phyloP scores from a whole-genome alignment of 2,329 filamentous ascomycete species.

The Parastagonospora avenae region DNA sequence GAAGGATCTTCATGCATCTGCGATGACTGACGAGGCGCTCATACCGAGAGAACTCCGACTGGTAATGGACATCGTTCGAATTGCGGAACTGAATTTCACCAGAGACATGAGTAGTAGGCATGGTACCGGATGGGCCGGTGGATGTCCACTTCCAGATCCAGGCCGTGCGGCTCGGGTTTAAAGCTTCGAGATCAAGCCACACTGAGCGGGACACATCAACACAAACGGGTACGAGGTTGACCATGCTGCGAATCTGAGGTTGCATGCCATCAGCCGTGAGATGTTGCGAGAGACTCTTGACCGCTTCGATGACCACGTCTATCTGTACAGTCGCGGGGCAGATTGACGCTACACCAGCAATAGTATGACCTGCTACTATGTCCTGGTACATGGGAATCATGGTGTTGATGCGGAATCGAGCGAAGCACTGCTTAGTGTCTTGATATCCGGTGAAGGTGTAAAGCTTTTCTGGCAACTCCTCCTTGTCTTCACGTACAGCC shows the following conservation, averaged over 20 bases:
- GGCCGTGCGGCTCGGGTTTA: conserved; percentile 7
- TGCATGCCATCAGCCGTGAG: not conserved
- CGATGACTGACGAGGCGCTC: conserved; percentile 38
- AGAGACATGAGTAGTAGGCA: conserved; percentile 23
- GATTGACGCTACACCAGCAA: conserved; percentile 47
- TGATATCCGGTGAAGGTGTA: no score
- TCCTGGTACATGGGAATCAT: conserved; percentile 39
- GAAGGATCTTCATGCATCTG: conserved; percentile 33
- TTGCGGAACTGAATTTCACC: conserved; percentile 30
- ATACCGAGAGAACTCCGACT: conserved; percentile 34
- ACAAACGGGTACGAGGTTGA: conserved; percentile 18
- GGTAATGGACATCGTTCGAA: conserved; percentile 14
- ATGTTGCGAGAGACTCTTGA: conserved; percentile 39
- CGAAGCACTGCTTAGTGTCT: conserved; percentile 7
- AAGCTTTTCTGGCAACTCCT: conserved; percentile 23
- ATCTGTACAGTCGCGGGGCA: conserved; percentile 50
- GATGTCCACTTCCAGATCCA: conserved; percentile 40
- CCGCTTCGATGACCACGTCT: conserved; percentile 39
- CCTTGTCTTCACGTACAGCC: no score
- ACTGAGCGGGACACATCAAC: conserved; percentile 37
- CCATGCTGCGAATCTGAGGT: conserved; percentile 8
- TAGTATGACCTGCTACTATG: conserved; percentile 47
- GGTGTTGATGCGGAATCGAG: conserved; percentile 53
- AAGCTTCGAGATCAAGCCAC: conserved; percentile 33
- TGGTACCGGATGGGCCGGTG: conserved; percentile 5